Evolutionary conservation across 73 alveolate species (phyloP).

Genomic region (Paramecium tetraurelia): DNA sequence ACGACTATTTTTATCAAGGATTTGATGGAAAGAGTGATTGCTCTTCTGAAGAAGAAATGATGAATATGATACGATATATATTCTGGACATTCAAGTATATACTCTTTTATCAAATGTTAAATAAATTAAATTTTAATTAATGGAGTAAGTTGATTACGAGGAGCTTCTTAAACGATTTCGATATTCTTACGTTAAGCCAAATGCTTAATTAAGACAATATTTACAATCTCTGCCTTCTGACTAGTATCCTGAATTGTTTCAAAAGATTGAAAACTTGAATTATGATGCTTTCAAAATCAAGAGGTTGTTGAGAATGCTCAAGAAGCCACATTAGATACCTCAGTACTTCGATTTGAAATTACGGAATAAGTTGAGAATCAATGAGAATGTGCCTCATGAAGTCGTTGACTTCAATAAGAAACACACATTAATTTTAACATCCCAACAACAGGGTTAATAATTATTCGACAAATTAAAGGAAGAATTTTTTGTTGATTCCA

Average conservation of each 20-base stretch:
- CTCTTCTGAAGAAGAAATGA: neutral
- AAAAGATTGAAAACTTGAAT: neutral
- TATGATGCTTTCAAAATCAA: neutral
- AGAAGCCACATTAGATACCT: neutral
- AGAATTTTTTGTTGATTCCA: neutral
- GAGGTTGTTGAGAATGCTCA: neutral
- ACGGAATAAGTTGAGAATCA: neutral
- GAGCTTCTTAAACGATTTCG: neutral
- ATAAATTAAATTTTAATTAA: constrained; percentile 6
- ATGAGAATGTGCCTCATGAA: neutral
- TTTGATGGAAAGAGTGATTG: neutral
- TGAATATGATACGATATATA: neutral
- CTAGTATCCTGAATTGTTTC: neutral
- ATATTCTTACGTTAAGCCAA: constrained; percentile 36
- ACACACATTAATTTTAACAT: neutral
- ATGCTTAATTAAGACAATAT: neutral
- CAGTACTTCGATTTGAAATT: neutral
- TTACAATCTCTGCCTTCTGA: neutral
- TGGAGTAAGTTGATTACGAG: constrained; percentile 13
- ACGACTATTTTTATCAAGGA: neutral
- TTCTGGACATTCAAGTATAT: neutral
- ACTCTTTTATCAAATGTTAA: neutral
- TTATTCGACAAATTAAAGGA: neutral
- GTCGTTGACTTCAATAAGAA: neutral
- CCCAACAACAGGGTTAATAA: neutral